Percentiles rank a stretch among this genome's conserved stretches.
Evolutionary conservation across 768 basidiomycete genomes (phyloP).

Genomic region (Tricholoma sp.): DNA sequence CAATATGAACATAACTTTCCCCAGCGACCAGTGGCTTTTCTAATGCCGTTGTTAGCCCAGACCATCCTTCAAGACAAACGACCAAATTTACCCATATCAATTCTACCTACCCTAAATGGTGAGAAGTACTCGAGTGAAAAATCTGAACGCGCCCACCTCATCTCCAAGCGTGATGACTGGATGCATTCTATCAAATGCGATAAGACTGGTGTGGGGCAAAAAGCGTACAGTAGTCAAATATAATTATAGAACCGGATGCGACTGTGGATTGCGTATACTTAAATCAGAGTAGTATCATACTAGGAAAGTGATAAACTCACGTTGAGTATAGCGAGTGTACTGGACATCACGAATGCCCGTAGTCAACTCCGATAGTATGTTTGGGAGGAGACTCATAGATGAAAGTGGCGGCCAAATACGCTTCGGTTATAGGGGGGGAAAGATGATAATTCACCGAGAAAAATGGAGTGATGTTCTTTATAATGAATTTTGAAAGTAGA

Average conservation of each 20-base stretch:
- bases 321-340: constrained; percentile 36
- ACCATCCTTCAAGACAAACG: background rate
- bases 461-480: background rate
- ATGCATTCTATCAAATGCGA: background rate
- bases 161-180: constrained; percentile 49
- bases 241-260: constrained; percentile 44
- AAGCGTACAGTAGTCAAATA: constrained; percentile 49
- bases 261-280: constrained; percentile 26
- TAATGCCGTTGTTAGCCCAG: constrained; percentile 13
- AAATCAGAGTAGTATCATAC: background rate
- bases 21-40: constrained; percentile 50
- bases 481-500: background rate
- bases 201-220: background rate
- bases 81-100: constrained; percentile 47
- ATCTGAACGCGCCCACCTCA: constrained; percentile 33
- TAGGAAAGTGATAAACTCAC: constrained; percentile 22
- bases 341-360: constrained; percentile 32
- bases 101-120: constrained; percentile 31
- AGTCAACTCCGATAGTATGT: constrained; percentile 4
- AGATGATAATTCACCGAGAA: background rate
- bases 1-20: constrained; percentile 49
- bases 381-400: background rate
- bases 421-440: background rate
- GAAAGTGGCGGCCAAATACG: background rate
- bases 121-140: constrained; percentile 2